Evolutionary conservation across 805 yeast genomes (phyloP).

Genomic region (Teunomyces funiuensis): DNA sequence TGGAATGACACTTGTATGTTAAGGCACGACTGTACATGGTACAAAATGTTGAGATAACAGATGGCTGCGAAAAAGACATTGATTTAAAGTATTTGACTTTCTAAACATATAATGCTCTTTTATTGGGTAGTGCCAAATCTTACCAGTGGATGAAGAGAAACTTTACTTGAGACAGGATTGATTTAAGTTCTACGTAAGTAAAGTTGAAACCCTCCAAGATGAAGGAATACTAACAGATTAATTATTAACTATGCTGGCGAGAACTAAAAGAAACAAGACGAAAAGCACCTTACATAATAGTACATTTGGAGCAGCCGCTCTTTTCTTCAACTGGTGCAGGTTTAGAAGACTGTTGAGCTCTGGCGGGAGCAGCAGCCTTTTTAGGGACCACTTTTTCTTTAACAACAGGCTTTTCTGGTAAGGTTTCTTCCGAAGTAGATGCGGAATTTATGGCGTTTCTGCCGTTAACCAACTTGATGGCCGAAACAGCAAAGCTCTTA

Average conservation of each 20-base stretch:
- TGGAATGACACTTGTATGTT: constrained; percentile 7
- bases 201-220: too few relatives aligned
- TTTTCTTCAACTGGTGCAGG: constrained; percentile 8
- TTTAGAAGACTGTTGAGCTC: constrained; percentile 12
- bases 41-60: not conserved
- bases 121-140: not conserved
- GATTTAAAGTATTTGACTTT: not conserved
- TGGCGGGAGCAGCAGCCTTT: constrained; percentile 7
- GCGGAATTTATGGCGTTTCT: constrained; percentile 1
- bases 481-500: constrained; percentile 52
- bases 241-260: not conserved
- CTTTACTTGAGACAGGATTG: not conserved
- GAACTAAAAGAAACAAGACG: not conserved
- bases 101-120: not conserved
- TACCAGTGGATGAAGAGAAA: not conserved
- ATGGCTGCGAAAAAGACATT: not conserved
- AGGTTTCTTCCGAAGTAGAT: not conserved
- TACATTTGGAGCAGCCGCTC: constrained; percentile 14
- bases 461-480: constrained; percentile 25
- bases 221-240: constrained; percentile 7
- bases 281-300: constrained; percentile 9
- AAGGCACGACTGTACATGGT: not conserved
- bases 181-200: constrained; percentile 5
- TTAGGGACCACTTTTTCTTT: not conserved
- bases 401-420: constrained; percentile 2